Evolutionary conservation across 495 filamentous ascomycete species (phyloP).

Genomic region (Hyaloscypha variabilis): DNA sequence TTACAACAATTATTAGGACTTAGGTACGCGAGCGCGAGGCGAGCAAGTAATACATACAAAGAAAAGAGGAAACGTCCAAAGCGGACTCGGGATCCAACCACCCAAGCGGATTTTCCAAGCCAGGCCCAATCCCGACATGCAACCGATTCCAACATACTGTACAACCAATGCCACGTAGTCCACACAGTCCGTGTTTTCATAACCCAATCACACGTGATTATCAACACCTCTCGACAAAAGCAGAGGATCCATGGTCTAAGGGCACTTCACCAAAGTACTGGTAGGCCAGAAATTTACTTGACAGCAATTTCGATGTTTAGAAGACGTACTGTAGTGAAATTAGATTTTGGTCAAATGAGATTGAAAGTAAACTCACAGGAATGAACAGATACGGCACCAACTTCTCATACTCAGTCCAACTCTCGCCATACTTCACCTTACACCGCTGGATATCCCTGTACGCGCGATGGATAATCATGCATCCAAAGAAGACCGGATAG

Average conservation of each 20-base stretch:
- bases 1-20: neutral
- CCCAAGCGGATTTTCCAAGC: neutral
- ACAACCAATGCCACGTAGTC: too few relatives aligned
- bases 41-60: neutral
- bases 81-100: neutral
- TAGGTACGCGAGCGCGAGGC: neutral
- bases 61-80: neutral
- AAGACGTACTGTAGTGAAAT: neutral
- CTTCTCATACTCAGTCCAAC: slow-evolving; percentile 88
- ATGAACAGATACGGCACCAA: slow-evolving; percentile 93
- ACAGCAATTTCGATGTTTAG: neutral
- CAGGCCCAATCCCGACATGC: neutral
- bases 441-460: slow-evolving; percentile 84
- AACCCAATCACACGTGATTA: too few relatives aligned
- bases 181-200: too few relatives aligned
- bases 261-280: too few relatives aligned
- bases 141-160: neutral
- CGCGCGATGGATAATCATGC: slow-evolving; percentile 91
- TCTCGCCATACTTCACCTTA: slow-evolving; percentile 85
- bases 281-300: too few relatives aligned
- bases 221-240: too few relatives aligned
- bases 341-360: neutral
- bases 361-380: slow-evolving; percentile 71
- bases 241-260: too few relatives aligned
- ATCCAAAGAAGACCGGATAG: slow-evolving; percentile 86